Evolutionary conservation across 2,329 filamentous ascomycete species (phyloP), one percentile per base, ranked within the genome.

Genomic region (Emydomyces testavorans): DNA sequence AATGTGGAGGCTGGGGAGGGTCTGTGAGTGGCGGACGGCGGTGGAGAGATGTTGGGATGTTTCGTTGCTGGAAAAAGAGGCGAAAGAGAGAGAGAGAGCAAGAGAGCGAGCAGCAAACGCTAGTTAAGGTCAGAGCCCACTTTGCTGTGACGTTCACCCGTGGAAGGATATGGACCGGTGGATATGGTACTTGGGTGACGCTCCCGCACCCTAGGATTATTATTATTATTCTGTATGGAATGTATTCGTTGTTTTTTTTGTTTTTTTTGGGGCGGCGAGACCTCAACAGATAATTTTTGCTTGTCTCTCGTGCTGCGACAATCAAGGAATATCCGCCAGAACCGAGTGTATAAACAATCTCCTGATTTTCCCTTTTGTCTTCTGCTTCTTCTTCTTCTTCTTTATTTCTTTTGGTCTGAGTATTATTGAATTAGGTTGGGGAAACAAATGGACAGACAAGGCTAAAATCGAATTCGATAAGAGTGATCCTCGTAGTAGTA

Each of bases 1-100:
- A 58, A 58, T 53, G 57, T 58, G 58, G 58, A 60, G 57, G 55
- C 54, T 56, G 53, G 57, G 53, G 52, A 54, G 48, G 40, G 49
- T 53, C 11, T 16, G 34, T 5, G 16, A 15, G n/a, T 8, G 13
- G 34, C 41, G 35, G 29, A 2, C 18, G 52, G 50, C 50, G 45
- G 46, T 26, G 37, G 26, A 2, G 20, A 16, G 16, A 10, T 37
- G 35, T n/a, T 31, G 29, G 29, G 29, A 31, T 31, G 29, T 31
- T 31, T n/a, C 29, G 29, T n/a, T n/a, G n/a, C n/a, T n/a, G n/a
- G n/a, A n/a, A n/a, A n/a, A n/a, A n/a, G n/a, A n/a, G 38, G 21
- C 28, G 38, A 6, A 6, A 10, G 21, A 28, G 23, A 28, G 37
- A 13, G 37, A 24, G 23, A 4, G 20, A 40, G 37, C 4, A 20